These are phyloP conservation scores for Rickenella mellea DNA, from an alignment of 768 basidiomycete genomes.

Conservation along the genomic window DNA sequence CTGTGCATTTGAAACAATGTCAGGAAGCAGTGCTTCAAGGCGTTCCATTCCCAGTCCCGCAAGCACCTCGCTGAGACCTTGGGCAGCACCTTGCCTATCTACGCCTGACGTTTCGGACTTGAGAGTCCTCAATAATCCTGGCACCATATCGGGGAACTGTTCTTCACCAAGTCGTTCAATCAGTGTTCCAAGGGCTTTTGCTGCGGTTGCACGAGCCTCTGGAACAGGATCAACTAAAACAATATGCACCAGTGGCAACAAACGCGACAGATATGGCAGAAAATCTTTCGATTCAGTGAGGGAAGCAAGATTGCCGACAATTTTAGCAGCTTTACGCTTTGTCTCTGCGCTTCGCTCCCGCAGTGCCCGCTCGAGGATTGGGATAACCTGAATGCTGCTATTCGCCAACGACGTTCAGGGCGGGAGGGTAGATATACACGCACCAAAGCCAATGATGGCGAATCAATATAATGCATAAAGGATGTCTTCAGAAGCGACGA, in stretches of 20 bases:
- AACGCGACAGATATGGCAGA: conserved; percentile 82
- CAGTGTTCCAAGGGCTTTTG: conserved; percentile 92
- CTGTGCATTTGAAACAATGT: conserved; percentile 86
- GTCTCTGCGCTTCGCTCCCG: conserved; percentile 88
- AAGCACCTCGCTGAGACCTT: conserved; percentile 91
- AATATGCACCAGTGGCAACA: conserved; percentile 83
- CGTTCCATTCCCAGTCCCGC: conserved; percentile 97
- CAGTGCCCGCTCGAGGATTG: conserved; percentile 89
- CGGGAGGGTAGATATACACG: conserved; percentile 18
- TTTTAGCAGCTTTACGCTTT: conserved; percentile 93
- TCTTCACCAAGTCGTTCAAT: conserved; percentile 91
- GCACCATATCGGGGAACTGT: conserved; percentile 93
- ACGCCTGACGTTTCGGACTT: conserved; percentile 92
- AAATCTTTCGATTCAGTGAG: conserved; percentile 87
- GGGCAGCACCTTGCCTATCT: conserved; percentile 95
- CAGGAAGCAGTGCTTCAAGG: conserved; percentile 86
- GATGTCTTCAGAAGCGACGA: conserved; percentile 85
- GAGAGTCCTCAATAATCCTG: conserved; percentile 76
- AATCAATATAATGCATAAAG: conserved; percentile 97
- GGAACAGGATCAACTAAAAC: conserved; percentile 97
- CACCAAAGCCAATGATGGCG: conserved; percentile 89
- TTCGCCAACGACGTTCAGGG: too few relatives aligned
- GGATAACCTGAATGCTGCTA: conserved; percentile 63
- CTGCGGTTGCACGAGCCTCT: conserved; percentile 93
- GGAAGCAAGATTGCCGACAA: conserved; percentile 93